These are phyloP conservation scores for Leishmania amazonensis DNA, from an alignment of 208 protist species.

Conservation along the genomic window DNA sequence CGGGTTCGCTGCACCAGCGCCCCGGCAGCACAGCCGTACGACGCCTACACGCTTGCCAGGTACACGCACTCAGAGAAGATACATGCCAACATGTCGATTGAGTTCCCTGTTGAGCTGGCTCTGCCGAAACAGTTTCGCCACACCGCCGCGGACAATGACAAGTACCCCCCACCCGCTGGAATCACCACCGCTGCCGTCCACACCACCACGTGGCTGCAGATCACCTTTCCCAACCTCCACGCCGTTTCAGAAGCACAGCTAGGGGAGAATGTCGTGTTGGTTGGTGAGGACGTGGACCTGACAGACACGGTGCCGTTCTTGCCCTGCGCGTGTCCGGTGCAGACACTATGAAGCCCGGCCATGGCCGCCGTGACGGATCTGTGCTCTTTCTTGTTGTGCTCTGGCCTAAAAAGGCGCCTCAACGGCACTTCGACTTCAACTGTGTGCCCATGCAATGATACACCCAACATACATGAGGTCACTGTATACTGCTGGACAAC, in stretches of 20 bases:
- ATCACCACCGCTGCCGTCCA: conserved; percentile 10
- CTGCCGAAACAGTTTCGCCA: conserved; percentile 29
- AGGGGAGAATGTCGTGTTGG: conserved; percentile 24
- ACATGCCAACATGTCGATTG: conserved; percentile 6
- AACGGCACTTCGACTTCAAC: no score
- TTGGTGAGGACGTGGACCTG: conserved; percentile 39
- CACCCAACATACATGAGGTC: neutral
- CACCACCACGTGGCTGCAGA: conserved; percentile 29
- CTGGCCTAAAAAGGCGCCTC: neutral
- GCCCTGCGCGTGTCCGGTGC: conserved; percentile 15
- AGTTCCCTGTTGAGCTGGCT: conserved; percentile 13
- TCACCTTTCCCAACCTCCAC: conserved; percentile 34
- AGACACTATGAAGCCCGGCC: neutral
- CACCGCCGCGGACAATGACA: neutral
- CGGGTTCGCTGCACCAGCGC: conserved; percentile 5
- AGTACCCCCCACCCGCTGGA: conserved; percentile 2
- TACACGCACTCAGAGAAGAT: conserved; percentile 18
- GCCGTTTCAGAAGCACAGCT: conserved; percentile 25
- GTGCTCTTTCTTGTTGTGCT: neutral
- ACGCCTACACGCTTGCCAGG: conserved; percentile 2
- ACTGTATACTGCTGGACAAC: neutral
- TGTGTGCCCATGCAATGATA: neutral
- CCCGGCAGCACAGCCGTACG: neutral
- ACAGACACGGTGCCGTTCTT: conserved; percentile 37
- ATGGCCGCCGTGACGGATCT: neutral